Base-by-base conservation (phyloP, 208 protist species). In the Trypanosoma caninum region DNA sequence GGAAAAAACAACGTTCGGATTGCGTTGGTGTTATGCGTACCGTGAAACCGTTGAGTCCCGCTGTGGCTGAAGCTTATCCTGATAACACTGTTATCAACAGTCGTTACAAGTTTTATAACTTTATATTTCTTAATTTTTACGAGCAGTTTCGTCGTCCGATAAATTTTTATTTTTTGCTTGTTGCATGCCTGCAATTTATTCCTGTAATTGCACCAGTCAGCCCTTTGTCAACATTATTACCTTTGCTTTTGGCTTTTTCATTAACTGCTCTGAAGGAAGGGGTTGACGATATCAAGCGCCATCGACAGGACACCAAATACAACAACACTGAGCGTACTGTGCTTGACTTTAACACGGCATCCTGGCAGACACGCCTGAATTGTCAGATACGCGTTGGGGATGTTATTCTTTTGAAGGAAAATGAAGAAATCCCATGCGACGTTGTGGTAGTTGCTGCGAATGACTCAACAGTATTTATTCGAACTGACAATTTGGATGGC, bases 141-240 rank as follows among this genome's bases (percentile, higher is more conserved):
- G 97, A 98, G 69, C 98, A 99, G 81, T 99, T 99, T 59, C 57
- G 76, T 2, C 76, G 92, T 7, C 82, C 94, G 9, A 79, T 98
- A 27, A 99, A 99, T 72, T 78, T 97, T 35, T 99, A 99, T 70
- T 99, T 99, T 80, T 66, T 99, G 22, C 58, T 98, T 4, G 95
- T 99, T 9, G 74, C 85, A 8, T 61, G 81, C 28, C 68, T 99
- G 5, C 94, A 98, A 76, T 91, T 97, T 56, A 86, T 97, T 28
- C 84, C 84, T 23, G 64, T 87, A 34, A 91, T 96, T 67, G 95
- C 93, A 4, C 96, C 97, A 0, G 92, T 97, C 3, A 97, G 89
- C 76, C 90, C 91, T 27, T 74, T 96, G 11, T 95, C 92, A 16
- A 94, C 93, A 14, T 63, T 97, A 25, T 52, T 97, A 38, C 95